Percentiles rank a stretch among this genome's conserved stretches.
Conservation (phyloP, 2,329 filamentous ascomycete species). For the Penicillium sp. region DNA sequence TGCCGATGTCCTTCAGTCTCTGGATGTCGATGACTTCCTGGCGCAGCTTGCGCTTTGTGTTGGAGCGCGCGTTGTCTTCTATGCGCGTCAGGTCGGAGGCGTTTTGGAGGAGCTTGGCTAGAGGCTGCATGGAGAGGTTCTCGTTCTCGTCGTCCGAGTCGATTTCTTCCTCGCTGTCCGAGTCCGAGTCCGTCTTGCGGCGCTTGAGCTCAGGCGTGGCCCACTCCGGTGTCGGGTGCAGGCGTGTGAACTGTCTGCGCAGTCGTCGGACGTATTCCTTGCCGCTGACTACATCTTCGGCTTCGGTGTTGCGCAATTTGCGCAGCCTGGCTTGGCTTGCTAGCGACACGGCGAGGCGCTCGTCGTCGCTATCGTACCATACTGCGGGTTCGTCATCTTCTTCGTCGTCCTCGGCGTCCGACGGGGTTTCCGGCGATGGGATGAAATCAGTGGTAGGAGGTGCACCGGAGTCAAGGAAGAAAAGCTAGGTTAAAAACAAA, state of each 20-base stretch:
- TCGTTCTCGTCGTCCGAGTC: slow-evolving; percentile 59
- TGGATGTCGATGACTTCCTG: slow-evolving; percentile 90
- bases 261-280: slow-evolving; percentile 80
- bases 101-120: slow-evolving; percentile 76
- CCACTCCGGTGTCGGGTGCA: slow-evolving; percentile 64
- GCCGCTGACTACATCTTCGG: slow-evolving; percentile 82
- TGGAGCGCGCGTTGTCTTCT: slow-evolving; percentile 46
- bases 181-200: slow-evolving; percentile 35
- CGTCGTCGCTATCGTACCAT: slow-evolving; percentile 97
- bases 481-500: slow-evolving; percentile 52
- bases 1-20: slow-evolving; percentile 78
- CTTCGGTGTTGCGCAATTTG: slow-evolving; percentile 76
- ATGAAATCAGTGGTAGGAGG: slow-evolving; percentile 34
- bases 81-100: slow-evolving; percentile 62
- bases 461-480: slow-evolving; percentile 72
- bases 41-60: slow-evolving; percentile 69
- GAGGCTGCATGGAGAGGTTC: slow-evolving; percentile 67
- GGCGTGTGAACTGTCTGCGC: slow-evolving; percentile 68
- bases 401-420: slow-evolving; percentile 36
- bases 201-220: slow-evolving; percentile 51
- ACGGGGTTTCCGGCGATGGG: slow-evolving; percentile 38
- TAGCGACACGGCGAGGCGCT: slow-evolving; percentile 78
- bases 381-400: slow-evolving; percentile 37
- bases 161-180: slow-evolving; percentile 47
- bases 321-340: slow-evolving; percentile 71